These are phyloP conservation scores for Boletus eberwhitei DNA, from an alignment of 768 basidiomycete species.

Conservation along the genomic window DNA sequence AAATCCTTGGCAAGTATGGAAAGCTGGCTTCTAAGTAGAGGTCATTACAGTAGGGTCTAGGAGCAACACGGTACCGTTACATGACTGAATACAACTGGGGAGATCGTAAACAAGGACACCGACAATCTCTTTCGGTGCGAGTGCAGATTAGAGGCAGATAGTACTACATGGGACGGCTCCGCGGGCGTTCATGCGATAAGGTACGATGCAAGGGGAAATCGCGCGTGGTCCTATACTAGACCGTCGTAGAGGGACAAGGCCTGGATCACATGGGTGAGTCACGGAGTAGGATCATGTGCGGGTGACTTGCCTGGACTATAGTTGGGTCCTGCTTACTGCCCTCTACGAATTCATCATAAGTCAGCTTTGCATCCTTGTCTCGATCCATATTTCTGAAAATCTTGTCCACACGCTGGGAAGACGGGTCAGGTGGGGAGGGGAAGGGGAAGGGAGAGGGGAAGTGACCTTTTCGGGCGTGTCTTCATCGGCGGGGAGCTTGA, in stretches of 20 bases:
- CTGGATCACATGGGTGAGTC: conserved; percentile 40
- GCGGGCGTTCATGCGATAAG: conserved; percentile 23
- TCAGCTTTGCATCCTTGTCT: conserved; percentile 89
- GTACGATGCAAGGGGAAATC: conserved; percentile 10
- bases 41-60: conserved; percentile 21
- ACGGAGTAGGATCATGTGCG: conserved; percentile 6
- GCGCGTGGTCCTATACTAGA: conserved; percentile 56
- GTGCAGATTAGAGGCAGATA: conserved; percentile 29
- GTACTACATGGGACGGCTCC: conserved; percentile 18
- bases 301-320: conserved; percentile 80
- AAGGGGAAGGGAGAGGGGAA: neutral
- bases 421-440: conserved; percentile 12
- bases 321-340: conserved; percentile 99
- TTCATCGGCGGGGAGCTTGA: conserved; percentile 95
- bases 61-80: conserved; percentile 22
- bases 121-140: conserved; percentile 9
- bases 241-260: conserved; percentile 95
- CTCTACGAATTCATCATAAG: conserved; percentile 96
- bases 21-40: conserved; percentile 40
- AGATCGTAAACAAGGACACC: conserved; percentile 16
- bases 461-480: conserved; percentile 98
- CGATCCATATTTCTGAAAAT: conserved; percentile 98
- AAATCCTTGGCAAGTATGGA: conserved; percentile 76
- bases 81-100: conserved; percentile 22
- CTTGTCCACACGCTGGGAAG: conserved; percentile 87